phyloP scores from a whole-genome alignment of 2,329 filamentous ascomycete genomes.

The Emmonsia crescens region DNA sequence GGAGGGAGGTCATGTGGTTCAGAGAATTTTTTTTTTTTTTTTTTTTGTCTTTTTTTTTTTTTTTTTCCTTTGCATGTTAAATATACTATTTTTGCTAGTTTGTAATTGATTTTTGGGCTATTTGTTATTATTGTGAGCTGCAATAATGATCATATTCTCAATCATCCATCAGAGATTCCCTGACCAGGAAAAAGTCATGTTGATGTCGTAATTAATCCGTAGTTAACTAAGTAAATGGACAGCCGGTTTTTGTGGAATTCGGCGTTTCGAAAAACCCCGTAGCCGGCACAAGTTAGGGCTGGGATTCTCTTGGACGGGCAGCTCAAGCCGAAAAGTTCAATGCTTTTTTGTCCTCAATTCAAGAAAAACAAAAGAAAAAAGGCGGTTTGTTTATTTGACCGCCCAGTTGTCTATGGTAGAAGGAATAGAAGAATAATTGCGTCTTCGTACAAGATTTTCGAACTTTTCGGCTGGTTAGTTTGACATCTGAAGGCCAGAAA shows the following conservation, averaged over 20 bases:
- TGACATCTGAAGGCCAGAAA: not conserved
- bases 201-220: not conserved
- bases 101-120: no score
- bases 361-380: no score
- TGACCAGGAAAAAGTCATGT: not conserved
- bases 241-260: no score
- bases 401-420: not conserved
- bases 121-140: not conserved
- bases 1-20: not conserved
- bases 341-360: no score
- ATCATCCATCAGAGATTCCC: not conserved
- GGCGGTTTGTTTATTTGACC: not conserved
- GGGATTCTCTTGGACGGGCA: not conserved
- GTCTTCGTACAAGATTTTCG: no score
- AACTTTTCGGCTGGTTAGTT: not conserved
- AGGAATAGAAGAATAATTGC: not conserved
- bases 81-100: no score
- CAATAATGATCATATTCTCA: not conserved
- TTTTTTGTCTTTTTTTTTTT: not conserved
- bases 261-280: not conserved
- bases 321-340: not conserved
- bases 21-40: not conserved
- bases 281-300: not conserved
- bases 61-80: no score
- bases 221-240: no score